phyloP scores from a whole-genome alignment of 164 flowering plant genomes.

The Akebia trifoliata region DNA sequence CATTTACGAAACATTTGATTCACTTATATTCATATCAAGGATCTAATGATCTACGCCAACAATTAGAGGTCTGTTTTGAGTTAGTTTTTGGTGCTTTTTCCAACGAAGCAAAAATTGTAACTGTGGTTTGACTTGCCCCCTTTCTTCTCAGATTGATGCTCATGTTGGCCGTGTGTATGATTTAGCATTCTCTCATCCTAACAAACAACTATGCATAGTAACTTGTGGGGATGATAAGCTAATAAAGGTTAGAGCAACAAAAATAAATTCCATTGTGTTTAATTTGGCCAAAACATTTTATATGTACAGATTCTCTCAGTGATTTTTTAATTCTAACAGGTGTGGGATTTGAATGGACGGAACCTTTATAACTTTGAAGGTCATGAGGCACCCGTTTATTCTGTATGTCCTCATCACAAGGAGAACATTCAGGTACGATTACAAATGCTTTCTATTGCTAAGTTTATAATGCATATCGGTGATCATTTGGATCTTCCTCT shows the following conservation, averaged over 20 bases:
- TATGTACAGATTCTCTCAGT: background rate
- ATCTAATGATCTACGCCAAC: slow-evolving; percentile 63
- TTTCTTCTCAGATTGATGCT: slow-evolving; percentile 69
- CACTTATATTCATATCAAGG: slow-evolving; percentile 67
- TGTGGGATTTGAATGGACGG: slow-evolving; percentile 75
- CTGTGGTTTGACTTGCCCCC: slow-evolving; percentile 1
- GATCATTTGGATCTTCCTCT: no score
- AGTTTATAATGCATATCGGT: no score
- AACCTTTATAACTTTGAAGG: slow-evolving; percentile 75
- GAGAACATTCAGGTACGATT: slow-evolving; percentile 85
- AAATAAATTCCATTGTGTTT: background rate
- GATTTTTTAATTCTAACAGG: no score
- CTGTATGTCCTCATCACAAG: slow-evolving; percentile 87
- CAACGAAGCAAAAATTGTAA: background rate
- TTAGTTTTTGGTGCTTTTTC: slow-evolving; percentile 1
- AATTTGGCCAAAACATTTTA: background rate
- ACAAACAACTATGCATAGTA: slow-evolving; percentile 68
- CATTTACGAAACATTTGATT: slow-evolving; percentile 71
- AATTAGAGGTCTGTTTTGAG: slow-evolving; percentile 48
- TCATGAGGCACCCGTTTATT: slow-evolving; percentile 86
- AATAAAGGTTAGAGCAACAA: slow-evolving; percentile 52
- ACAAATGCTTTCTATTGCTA: no score
- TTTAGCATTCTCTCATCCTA: slow-evolving; percentile 80
- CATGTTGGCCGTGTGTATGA: slow-evolving; percentile 86
- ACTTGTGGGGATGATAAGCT: slow-evolving; percentile 86